Evolutionary conservation across 257 asterid genomes (phyloP).

Genomic region (Solanum medicagineum): DNA sequence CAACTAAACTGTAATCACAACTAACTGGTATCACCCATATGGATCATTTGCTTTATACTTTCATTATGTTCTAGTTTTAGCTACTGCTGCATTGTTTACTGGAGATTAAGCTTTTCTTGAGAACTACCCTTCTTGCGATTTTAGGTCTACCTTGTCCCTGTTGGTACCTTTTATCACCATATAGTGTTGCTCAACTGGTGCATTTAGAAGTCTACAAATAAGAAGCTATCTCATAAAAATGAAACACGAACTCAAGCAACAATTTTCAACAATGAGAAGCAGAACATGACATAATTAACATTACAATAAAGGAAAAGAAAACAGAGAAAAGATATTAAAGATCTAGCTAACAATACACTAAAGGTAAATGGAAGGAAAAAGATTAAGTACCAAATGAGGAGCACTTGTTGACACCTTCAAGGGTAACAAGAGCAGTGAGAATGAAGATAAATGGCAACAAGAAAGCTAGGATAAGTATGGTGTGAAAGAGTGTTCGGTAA

Average conservation of each 20-base stretch:
- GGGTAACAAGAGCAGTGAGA: slow-evolving; percentile 86
- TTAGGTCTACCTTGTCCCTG: background rate
- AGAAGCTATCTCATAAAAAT: background rate
- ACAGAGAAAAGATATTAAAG: background rate
- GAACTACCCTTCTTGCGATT: background rate
- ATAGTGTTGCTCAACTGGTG: background rate
- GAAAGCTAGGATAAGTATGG: slow-evolving; percentile 69
- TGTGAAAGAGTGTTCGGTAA: slow-evolving; percentile 73
- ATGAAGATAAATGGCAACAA: slow-evolving; percentile 92
- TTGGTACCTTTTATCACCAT: background rate
- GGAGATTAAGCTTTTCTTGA: background rate
- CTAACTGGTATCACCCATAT: background rate
- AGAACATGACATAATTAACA: background rate
- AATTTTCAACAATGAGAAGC: background rate
- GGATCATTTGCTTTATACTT: background rate
- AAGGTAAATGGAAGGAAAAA: background rate
- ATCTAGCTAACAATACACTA: background rate
- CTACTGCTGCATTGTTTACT: background rate
- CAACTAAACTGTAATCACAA: background rate
- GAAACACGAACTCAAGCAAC: background rate
- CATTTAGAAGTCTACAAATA: background rate
- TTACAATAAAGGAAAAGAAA: background rate
- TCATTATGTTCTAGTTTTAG: background rate
- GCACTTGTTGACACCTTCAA: slow-evolving; percentile 99
- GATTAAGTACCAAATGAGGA: slow-evolving; percentile 64